Conservation (phyloP, 345 rosid species). For the Syzygium oleosum region DNA sequence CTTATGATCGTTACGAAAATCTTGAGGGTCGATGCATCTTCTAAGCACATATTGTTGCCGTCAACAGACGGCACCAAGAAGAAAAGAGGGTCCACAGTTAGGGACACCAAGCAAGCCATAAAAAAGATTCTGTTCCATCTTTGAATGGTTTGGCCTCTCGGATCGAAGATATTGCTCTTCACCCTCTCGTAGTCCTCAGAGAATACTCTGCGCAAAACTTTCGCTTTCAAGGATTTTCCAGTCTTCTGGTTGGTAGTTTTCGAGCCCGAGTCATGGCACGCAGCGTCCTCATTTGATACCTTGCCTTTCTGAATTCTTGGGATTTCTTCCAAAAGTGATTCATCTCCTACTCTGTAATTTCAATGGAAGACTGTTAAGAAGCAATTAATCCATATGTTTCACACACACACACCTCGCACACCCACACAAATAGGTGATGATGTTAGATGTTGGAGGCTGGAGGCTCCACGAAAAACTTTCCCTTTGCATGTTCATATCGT, state of each 20-base stretch:
- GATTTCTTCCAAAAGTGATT: neutral
- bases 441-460: neutral
- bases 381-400: neutral
- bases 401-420: neutral
- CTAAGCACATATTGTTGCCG: conserved; percentile 14
- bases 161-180: conserved; percentile 25
- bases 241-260: neutral
- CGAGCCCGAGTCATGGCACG: neutral
- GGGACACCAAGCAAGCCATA: conserved; percentile 21
- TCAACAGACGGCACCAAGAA: conserved; percentile 15
- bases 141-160: conserved; percentile 23
- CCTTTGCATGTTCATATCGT: neutral
- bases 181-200: conserved; percentile 11
- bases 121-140: conserved; percentile 31
- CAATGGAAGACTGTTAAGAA: neutral
- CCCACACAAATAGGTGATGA: neutral
- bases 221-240: neutral
- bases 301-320: neutral
- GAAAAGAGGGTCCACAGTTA: conserved; percentile 32
- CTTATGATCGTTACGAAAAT: conserved; percentile 20
- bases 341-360: neutral
- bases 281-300: conserved; percentile 8
- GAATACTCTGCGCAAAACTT: conserved; percentile 8
- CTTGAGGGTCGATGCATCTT: conserved; percentile 14
- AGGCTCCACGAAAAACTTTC: neutral